Base-by-base conservation (phyloP, 768 basidiomycete species). In the Pleurotus platypus region DNA sequence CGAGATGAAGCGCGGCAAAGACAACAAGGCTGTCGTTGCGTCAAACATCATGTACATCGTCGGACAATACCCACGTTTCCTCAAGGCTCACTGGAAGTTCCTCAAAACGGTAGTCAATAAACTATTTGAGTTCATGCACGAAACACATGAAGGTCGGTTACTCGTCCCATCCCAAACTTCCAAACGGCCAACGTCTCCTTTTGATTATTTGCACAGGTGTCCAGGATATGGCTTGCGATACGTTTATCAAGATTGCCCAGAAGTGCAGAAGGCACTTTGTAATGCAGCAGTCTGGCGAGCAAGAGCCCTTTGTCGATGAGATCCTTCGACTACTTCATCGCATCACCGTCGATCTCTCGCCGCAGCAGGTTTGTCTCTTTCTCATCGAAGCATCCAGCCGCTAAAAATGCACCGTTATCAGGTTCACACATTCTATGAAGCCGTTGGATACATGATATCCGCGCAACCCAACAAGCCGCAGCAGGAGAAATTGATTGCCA, bases 51-150 rank as follows among this genome's bases (percentile, higher is more conserved):
- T 94, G 92, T 99, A 99, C 70, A 99, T 98, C 66, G 97, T 99
- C 61, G 97, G 97, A 49, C 97, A 99, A 75, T 99, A 99, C 68
- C 97, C 97, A 46, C 87, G 97, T 37, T 99, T 98, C 85, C 85
- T 99, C 67, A 98, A 98, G 71, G 97, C 97, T 15, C 97, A 99
- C 70, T 99, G 97, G 97, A 99, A 98, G 75, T 99, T 99, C 83
- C 77, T 99, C 68, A 99, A 99, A 80, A 98, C 97, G 2, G 97
- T 99, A 55, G 96, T 99, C 61, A 99, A 98, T 77, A 99, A 99
- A 72, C 79, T 98, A 5, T 99, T 98, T 72, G 97, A 99, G 70
- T 99, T 99, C 71, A 98, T 98, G 94, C 97, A 99, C 71, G 96
- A 99, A 75, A 97, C 94, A 0, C 96, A 99, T 67, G 97, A 99